These are phyloP conservation scores for Myxozyma melibiosi DNA, from an alignment of 805 yeast genomes.

Conservation along the genomic window DNA sequence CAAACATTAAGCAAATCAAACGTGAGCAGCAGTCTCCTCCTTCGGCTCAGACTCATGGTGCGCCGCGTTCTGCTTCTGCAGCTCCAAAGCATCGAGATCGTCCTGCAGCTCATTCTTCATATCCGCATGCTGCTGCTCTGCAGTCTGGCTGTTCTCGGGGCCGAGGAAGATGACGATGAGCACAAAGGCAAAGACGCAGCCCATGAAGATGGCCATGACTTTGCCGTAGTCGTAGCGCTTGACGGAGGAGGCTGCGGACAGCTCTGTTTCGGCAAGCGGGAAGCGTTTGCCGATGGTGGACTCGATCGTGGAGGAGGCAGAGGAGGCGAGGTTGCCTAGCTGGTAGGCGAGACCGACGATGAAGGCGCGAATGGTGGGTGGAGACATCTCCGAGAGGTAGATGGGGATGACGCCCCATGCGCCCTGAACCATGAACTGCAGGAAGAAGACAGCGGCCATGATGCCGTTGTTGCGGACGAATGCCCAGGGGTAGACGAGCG, in stretches of 20 bases:
- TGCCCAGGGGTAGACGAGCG: conserved; percentile 65
- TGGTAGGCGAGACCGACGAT: conserved; percentile 67
- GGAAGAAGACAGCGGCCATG: conserved; percentile 61
- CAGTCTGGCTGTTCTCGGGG: conserved; percentile 42
- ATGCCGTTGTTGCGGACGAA: conserved; percentile 49
- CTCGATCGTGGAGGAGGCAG: conserved; percentile 73
- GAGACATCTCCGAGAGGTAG: conserved; percentile 65
- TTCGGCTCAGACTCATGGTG: background rate
- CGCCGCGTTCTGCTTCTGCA: background rate
- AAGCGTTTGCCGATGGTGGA: conserved; percentile 61
- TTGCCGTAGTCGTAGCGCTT: conserved; percentile 60
- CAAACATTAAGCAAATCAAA: too few species aligned
- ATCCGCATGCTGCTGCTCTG: conserved; percentile 2
- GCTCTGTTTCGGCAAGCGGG: conserved; percentile 36
- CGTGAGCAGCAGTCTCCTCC: background rate
- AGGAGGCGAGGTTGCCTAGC: conserved; percentile 70
- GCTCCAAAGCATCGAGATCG: background rate
- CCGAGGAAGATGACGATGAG: conserved; percentile 55
- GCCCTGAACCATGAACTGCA: conserved; percentile 69
- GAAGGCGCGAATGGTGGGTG: conserved; percentile 63
- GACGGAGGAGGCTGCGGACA: conserved; percentile 10
- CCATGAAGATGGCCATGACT: conserved; percentile 71
- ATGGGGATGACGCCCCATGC: conserved; percentile 75
- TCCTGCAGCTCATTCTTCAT: background rate
- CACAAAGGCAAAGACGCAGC: conserved; percentile 60